Conservation (phyloP, 2,329 filamentous ascomycete species). For the Waltergamsia citrina region DNA sequence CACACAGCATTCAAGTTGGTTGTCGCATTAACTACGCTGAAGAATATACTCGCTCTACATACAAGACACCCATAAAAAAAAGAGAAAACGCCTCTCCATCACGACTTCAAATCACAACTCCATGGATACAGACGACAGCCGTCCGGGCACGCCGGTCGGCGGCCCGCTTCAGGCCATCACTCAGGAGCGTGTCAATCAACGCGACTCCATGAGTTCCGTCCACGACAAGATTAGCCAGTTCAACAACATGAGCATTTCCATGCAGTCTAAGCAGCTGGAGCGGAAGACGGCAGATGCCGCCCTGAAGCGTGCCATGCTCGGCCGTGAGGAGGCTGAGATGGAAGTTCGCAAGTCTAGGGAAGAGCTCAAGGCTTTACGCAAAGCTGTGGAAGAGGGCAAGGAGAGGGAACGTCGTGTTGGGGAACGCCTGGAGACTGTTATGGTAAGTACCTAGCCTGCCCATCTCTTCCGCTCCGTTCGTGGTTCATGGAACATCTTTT, state of each 20-base stretch:
- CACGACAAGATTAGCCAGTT: slow-evolving; percentile 64
- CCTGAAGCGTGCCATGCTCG: slow-evolving; percentile 56
- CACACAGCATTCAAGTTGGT: too few relatives aligned
- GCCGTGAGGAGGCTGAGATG: slow-evolving; percentile 62
- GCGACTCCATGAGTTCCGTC: slow-evolving; percentile 46
- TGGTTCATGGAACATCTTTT: neutral
- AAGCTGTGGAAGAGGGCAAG: slow-evolving; percentile 53
- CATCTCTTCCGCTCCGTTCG: neutral
- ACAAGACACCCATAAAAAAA: neutral
- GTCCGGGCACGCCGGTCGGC: slow-evolving; percentile 39
- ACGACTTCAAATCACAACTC: neutral
- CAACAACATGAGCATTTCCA: slow-evolving; percentile 56
- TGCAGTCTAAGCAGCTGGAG: slow-evolving; percentile 50
- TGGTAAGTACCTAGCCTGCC: slow-evolving; percentile 39
- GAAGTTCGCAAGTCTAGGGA: slow-evolving; percentile 56
- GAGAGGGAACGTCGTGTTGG: slow-evolving; percentile 57
- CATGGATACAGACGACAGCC: slow-evolving; percentile 37
- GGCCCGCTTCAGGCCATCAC: slow-evolving; percentile 52
- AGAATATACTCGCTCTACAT: too few relatives aligned
- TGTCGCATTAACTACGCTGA: too few relatives aligned
- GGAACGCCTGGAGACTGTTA: slow-evolving; percentile 58
- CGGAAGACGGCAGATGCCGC: slow-evolving; percentile 57
- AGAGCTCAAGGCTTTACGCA: slow-evolving; percentile 45
- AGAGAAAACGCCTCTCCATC: neutral
- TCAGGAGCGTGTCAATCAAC: slow-evolving; percentile 50